Conservation (phyloP, 2,329 filamentous ascomycete genomes). For the Niveomyces coronatus region DNA sequence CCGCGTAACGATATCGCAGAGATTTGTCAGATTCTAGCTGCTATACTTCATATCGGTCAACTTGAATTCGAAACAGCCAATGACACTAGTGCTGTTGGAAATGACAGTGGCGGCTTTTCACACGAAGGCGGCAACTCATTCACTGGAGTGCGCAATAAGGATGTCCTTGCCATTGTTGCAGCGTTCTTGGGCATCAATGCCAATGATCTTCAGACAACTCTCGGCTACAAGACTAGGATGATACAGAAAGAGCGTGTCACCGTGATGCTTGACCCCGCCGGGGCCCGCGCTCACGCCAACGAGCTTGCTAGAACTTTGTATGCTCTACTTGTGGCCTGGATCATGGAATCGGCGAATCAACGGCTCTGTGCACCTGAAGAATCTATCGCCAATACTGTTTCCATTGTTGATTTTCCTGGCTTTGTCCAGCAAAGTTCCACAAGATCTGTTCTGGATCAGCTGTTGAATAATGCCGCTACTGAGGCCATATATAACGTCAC, state of each 20-base stretch:
- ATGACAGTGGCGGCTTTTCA: constrained; percentile 93
- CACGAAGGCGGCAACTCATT: constrained; percentile 83
- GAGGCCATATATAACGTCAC: constrained; percentile 91
- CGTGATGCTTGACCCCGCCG: constrained; percentile 89
- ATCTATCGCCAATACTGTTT: constrained; percentile 83
- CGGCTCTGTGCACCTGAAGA: constrained; percentile 81
- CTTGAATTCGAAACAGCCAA: constrained; percentile 82
- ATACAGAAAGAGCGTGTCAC: constrained; percentile 95
- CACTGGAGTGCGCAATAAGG: constrained; percentile 88
- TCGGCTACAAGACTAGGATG: constrained; percentile 95
- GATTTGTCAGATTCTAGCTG: constrained; percentile 88
- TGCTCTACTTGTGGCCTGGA: constrained; percentile 83
- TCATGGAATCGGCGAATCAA: constrained; percentile 89
- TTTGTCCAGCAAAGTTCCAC: constrained; percentile 81
- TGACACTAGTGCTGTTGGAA: constrained; percentile 65
- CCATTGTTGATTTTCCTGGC: constrained; percentile 91
- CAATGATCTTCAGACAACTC: constrained; percentile 71
- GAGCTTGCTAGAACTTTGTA: constrained; percentile 90
- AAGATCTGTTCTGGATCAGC: constrained; percentile 76
- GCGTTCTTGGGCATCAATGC: constrained; percentile 87
- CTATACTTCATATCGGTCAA: constrained; percentile 94
- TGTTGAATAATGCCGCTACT: constrained; percentile 87
- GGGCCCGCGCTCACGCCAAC: constrained; percentile 84
- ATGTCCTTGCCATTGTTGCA: constrained; percentile 73
- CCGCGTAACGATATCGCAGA: constrained; percentile 88